Base-by-base conservation (phyloP, 306 rosid species). In the Ochetophila trinervis region DNA sequence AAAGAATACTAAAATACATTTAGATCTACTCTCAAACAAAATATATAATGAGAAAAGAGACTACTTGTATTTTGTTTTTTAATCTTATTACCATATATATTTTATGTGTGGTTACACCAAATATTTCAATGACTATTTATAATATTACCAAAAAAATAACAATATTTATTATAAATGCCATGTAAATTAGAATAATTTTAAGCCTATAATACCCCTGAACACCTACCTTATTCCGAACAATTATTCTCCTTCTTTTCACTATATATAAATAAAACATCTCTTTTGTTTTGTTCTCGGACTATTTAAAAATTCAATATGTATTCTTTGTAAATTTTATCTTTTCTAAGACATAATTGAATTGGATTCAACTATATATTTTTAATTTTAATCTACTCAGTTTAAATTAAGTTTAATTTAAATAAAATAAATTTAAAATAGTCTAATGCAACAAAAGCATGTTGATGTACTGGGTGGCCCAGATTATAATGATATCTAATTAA, bases 71-170 rank as follows among this genome's bases (percentile, higher is more conserved):
- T 22, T 13, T 21, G 13, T 3, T 56, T 32, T 5, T 51, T 42
- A 5, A 54, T 42, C 30, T 10, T 21, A 30, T 32, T 27, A 16
- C 11, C 9, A 5, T 70, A 32, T 10, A 50, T 18, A 24, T 45
- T 49, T 44, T 13, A n/a, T 37, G 12, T 40, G 45, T 54, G 69
- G 56, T 69, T 57, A 64, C 70, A 63, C 68, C 57, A 70, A 30
- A 75, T 62, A 63, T 30, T n/a, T 75, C 73, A 74, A 68, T n/a
- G n/a, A n/a, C n/a, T n/a, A n/a, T n/a, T 82, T 14, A 62, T 71
- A 61, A 17, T 13, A 45, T 30, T 69, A 82, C 76, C 82, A 82
- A 79, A 80, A 63, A 73, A 60, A 54, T 73, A 9, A 34, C 1
- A 60, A 42, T 9, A 9, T 11, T 37, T 37, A 5, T 36, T 36